These are phyloP conservation scores for Heliamphora exappendiculata DNA, from an alignment of 148 eudicot genomes.

Conservation along the genomic window DNA sequence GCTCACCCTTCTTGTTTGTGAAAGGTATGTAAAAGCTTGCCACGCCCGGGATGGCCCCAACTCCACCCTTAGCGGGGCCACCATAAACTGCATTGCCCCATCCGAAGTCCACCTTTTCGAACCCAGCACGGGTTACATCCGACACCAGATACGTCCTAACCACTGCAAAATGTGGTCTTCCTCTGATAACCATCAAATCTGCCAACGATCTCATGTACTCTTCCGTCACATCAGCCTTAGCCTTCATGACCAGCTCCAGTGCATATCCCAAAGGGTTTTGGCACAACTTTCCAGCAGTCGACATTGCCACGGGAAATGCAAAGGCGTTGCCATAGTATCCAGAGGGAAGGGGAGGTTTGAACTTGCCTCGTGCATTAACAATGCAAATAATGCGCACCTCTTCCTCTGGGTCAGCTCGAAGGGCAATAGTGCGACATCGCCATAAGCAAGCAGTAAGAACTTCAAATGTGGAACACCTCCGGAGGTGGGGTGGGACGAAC, in stretches of 20 bases:
- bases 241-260: conserved; percentile 13
- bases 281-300: conserved; percentile 7
- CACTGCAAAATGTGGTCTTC: conserved; percentile 22
- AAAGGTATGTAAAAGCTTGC: conserved; percentile 22
- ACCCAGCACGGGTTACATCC: conserved; percentile 17
- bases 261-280: conserved; percentile 14
- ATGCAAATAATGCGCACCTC: conserved; percentile 15
- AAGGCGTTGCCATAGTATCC: conserved; percentile 21
- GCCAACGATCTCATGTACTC: conserved; percentile 19
- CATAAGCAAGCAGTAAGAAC: conserved; percentile 24
- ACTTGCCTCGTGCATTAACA: conserved; percentile 14
- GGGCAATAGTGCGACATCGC: conserved; percentile 21
- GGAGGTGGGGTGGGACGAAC: conserved; percentile 18
- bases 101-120: conserved; percentile 21
- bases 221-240: conserved; percentile 12
- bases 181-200: conserved; percentile 13
- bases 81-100: conserved; percentile 21
- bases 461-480: conserved; percentile 10
- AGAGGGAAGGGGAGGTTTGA: conserved; percentile 10
- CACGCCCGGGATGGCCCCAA: conserved; percentile 23
- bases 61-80: conserved; percentile 23
- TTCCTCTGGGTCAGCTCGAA: conserved; percentile 13
- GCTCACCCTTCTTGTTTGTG: conserved; percentile 17
- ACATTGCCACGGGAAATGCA: conserved; percentile 17
- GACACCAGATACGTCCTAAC: conserved; percentile 14